Conservation (phyloP, 164 flowering plant genomes). For the Berberis vulgaris region DNA sequence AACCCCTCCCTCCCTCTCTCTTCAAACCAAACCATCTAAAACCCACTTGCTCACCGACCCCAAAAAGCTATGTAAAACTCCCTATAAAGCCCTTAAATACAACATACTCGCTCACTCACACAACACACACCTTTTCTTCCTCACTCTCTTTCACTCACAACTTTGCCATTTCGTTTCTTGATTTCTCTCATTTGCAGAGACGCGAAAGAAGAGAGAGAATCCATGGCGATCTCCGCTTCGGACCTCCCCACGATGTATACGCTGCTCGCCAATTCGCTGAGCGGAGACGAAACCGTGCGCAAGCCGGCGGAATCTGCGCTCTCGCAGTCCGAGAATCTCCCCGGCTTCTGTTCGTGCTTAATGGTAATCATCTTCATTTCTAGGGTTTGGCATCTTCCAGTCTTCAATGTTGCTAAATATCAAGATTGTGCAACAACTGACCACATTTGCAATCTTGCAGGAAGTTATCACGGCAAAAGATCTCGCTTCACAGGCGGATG, state of each 20-base stretch:
- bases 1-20: too few relatives aligned
- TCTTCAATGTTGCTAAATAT: not conserved
- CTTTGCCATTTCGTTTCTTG: too few relatives aligned
- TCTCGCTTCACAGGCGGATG: constrained; percentile 59
- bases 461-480: constrained; percentile 79
- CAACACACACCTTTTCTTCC: too few relatives aligned
- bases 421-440: too few relatives aligned
- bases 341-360: constrained; percentile 93
- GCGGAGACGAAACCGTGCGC: constrained; percentile 53
- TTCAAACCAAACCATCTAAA: too few relatives aligned
- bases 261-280: constrained; percentile 64
- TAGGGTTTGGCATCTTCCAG: constrained; percentile 11
- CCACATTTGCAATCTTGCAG: constrained; percentile 23
- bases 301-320: constrained; percentile 77
- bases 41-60: too few relatives aligned
- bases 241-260: constrained; percentile 77
- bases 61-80: too few relatives aligned
- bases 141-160: too few relatives aligned
- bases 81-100: too few relatives aligned
- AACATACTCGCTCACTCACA: too few relatives aligned
- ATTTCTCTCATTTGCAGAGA: too few relatives aligned
- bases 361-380: constrained; percentile 41
- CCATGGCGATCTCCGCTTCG: constrained; percentile 71
- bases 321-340: constrained; percentile 64
- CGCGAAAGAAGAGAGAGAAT: too few relatives aligned